Evolutionary conservation across 306 rosid genomes (phyloP).

Genomic region (Astragalus glycyphyllos): DNA sequence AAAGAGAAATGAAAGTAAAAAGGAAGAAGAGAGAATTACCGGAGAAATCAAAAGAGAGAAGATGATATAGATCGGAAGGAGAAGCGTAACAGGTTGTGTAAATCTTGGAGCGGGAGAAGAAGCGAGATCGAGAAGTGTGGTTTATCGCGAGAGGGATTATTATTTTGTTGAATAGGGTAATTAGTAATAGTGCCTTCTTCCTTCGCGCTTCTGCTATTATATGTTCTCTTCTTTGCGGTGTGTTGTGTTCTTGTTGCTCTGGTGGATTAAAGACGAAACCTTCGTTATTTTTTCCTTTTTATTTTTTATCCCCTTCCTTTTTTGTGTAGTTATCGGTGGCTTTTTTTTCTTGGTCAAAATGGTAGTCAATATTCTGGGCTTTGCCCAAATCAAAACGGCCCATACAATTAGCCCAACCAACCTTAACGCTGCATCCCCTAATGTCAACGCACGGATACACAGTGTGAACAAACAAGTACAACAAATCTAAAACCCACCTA

Average conservation of each 20-base stretch:
- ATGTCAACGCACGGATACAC: too few species aligned
- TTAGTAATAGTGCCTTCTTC: slow-evolving; percentile 38
- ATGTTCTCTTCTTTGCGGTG: slow-evolving; percentile 44
- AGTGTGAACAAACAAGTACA: too few species aligned
- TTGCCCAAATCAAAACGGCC: too few species aligned
- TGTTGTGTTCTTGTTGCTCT: slow-evolving; percentile 55
- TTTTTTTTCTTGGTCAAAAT: background rate
- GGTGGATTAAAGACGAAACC: slow-evolving; percentile 47
- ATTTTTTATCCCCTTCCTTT: background rate
- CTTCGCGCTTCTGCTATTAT: slow-evolving; percentile 45
- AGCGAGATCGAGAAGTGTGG: slow-evolving; percentile 61
- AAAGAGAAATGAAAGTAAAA: background rate
- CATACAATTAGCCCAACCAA: too few species aligned
- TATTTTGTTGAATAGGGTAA: slow-evolving; percentile 33
- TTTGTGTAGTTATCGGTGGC: too few species aligned
- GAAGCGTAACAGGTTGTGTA: slow-evolving; percentile 48
- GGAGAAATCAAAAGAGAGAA: slow-evolving; percentile 42
- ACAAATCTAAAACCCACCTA: too few species aligned
- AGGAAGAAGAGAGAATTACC: slow-evolving; percentile 48
- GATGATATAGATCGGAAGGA: slow-evolving; percentile 68
- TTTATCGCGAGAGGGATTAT: slow-evolving; percentile 5
- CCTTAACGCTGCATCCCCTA: too few species aligned
- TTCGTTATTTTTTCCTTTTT: slow-evolving; percentile 38
- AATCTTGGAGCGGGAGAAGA: slow-evolving; percentile 49
- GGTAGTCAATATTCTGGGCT: too few species aligned